Conservation (phyloP, 495 filamentous ascomycete species). For the Ramalina intermedia region DNA sequence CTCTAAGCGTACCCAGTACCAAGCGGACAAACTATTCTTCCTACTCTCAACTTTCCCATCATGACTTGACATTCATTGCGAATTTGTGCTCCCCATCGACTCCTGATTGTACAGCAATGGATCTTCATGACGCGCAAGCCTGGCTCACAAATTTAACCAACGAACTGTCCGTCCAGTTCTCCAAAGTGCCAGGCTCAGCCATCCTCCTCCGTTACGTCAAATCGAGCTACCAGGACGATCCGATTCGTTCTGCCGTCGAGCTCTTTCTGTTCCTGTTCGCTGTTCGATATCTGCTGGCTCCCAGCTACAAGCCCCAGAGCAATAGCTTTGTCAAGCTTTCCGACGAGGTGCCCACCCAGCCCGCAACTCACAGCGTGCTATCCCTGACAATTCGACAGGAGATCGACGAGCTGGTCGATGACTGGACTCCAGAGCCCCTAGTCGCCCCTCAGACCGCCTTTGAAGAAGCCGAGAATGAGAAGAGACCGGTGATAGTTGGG, state of each 20-base stretch:
- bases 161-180: slow-evolving; percentile 57
- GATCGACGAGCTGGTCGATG: slow-evolving; percentile 92
- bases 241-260: slow-evolving; percentile 83
- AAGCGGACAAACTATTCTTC: background rate
- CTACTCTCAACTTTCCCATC: background rate
- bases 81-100: background rate
- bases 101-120: slow-evolving; percentile 38
- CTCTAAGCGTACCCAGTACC: background rate
- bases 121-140: slow-evolving; percentile 64
- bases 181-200: slow-evolving; percentile 80
- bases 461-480: slow-evolving; percentile 74
- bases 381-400: slow-evolving; percentile 35
- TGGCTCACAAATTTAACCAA: slow-evolving; percentile 52
- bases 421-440: slow-evolving; percentile 91
- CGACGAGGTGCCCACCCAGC: slow-evolving; percentile 46
- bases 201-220: slow-evolving; percentile 91
- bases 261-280: slow-evolving; percentile 92
- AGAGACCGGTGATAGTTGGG: slow-evolving; percentile 75
- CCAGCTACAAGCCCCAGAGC: slow-evolving; percentile 77
- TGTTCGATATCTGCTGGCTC: slow-evolving; percentile 79
- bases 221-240: slow-evolving; percentile 95
- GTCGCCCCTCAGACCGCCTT: slow-evolving; percentile 55
- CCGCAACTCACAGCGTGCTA: background rate
- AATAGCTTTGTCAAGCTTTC: slow-evolving; percentile 75
- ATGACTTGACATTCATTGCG: background rate